Conservation (phyloP, 352 stramenopile genomes). For the Phytophthora melonis region DNA sequence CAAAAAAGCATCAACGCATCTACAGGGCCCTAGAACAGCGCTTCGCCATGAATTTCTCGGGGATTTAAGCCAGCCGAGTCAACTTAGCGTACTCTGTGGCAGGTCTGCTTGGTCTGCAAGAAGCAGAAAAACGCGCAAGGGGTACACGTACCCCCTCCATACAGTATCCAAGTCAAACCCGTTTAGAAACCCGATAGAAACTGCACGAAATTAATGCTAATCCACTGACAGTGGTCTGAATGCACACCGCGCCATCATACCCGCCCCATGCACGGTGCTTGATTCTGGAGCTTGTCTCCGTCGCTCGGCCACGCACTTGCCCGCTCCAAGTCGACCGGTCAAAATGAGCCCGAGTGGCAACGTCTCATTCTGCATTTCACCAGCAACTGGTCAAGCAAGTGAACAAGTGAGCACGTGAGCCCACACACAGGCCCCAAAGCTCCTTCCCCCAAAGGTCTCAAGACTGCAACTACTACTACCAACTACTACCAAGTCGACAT, state of each 20-base stretch:
- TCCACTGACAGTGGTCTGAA: neutral
- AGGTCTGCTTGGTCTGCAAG: neutral
- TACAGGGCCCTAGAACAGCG: too few relatives aligned
- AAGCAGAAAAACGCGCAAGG: constrained; percentile 7
- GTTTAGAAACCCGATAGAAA: constrained; percentile 7
- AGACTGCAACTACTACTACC: neutral
- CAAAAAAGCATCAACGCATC: neutral
- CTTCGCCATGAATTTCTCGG: too few relatives aligned
- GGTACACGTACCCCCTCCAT: constrained; percentile 1
- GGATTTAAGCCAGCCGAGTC: too few relatives aligned
- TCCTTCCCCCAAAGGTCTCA: neutral
- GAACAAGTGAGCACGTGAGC: constrained; percentile 5
- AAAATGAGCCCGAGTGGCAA: neutral
- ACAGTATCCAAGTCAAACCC: neutral
- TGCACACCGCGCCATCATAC: neutral
- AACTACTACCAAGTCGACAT: neutral
- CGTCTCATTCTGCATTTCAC: constrained; percentile 5
- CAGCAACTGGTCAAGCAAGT: neutral
- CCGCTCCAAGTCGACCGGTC: neutral
- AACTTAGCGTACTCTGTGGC: neutral
- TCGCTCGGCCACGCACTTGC: constrained; percentile 1
- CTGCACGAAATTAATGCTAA: constrained; percentile 5
- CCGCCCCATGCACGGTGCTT: neutral
- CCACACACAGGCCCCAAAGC: neutral
- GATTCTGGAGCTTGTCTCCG: constrained; percentile 1